Evolutionary conservation across 1,284 basidiomycete species (phyloP), one percentile per base, ranked within the genome.

Genomic region (Macrocystidia cucumis): DNA sequence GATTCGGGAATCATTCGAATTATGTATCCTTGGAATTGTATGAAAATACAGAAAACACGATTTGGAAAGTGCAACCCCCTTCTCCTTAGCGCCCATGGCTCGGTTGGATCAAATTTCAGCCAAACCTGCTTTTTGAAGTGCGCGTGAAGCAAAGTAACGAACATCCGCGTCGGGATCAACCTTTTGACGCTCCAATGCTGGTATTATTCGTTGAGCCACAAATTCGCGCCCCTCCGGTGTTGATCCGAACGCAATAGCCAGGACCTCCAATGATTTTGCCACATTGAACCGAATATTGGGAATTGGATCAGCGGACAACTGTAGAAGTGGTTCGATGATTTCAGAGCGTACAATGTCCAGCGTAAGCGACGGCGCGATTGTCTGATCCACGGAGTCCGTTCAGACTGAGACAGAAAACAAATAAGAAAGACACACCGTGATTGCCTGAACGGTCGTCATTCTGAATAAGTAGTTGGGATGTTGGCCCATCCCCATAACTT

Each of bases 261-360:
- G 69, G 16, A 88, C 79, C 63, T 95, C 91, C 46, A 95, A 67
- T 12, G 88, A 83, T 60, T 97, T 97, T 32, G 92, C 88, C 20
- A 97, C 91, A 59, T 98, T 98, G 76, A 98, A 98, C 25, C 95
- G 86, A 59, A 98, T 97, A 63, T 98, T 98, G 39, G 93, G 93
- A 52, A 98, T 98, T 9, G 89, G 81, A 58, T 98, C 95, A 36
- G 72, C 69, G 13, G 88, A 83, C 37, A 98, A 76, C 44, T 81
- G 74, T 38, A 95, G 64, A 39, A 97, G 74, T 13, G 89, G 84
- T 31, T 84, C 82, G 45, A 97, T 76, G 44, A 98, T 85, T 33
- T 87, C 87, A 39, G 83, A 76, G 16, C 75, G 75, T 47, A 97
- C 79, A 47, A 91, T 90, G 32, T 90, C 77, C 38, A 87, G 63